These are phyloP conservation scores for Strobilomyces confusus DNA, from an alignment of 768 basidiomycete genomes.

Conservation along the genomic window DNA sequence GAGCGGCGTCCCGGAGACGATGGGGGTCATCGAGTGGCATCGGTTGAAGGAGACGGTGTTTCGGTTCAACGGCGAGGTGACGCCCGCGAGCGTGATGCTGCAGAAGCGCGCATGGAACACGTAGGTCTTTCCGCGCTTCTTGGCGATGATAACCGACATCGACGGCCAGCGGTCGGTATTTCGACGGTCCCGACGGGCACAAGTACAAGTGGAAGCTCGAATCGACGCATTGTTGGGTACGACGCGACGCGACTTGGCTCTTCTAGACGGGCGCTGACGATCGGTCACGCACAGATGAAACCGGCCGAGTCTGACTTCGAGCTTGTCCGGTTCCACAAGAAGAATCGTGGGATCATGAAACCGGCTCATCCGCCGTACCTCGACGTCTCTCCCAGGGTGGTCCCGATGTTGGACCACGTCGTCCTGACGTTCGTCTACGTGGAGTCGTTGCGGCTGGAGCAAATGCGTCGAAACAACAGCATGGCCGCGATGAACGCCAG, in stretches of 20 bases:
- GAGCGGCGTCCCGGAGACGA: constrained; percentile 15
- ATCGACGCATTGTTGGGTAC: constrained; percentile 24
- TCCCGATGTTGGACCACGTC: constrained; percentile 23
- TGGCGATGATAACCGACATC: background rate
- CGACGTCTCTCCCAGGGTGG: constrained; percentile 12
- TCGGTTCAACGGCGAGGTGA: constrained; percentile 14
- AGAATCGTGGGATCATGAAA: constrained; percentile 20
- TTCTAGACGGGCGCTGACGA: background rate
- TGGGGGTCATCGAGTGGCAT: constrained; percentile 27
- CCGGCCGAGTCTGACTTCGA: constrained; percentile 5
- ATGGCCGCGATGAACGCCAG: background rate
- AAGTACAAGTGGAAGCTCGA: constrained; percentile 33
- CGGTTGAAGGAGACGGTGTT: constrained; percentile 10
- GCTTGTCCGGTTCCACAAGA: constrained; percentile 24
- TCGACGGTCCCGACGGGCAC: constrained; percentile 28
- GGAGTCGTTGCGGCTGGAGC: constrained; percentile 17
- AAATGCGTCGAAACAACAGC: background rate
- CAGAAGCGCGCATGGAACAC: constrained; percentile 12
- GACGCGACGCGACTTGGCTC: background rate
- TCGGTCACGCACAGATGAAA: constrained; percentile 15
- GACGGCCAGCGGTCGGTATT: constrained; percentile 27
- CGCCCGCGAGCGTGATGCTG: constrained; percentile 9
- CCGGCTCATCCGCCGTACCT: constrained; percentile 22
- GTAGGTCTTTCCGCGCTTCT: constrained; percentile 6
- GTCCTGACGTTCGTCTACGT: constrained; percentile 26